Evolutionary conservation across 345 rosid genomes (phyloP).

Genomic region (Raphanus raphanistrum): DNA sequence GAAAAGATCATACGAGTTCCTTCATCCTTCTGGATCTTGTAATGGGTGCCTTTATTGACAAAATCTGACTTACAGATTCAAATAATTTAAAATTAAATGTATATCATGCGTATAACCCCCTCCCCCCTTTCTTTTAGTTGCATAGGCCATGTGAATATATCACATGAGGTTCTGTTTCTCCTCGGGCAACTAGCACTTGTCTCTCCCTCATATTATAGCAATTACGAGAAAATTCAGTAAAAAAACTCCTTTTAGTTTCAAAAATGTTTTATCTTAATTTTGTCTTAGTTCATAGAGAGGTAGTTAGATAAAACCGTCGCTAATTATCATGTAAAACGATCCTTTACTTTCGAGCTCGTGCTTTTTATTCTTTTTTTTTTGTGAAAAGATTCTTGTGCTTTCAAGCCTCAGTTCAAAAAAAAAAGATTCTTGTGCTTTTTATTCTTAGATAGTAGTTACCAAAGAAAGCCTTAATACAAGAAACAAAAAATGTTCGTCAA

Average conservation of each 20-base stretch:
- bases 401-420: too few species aligned
- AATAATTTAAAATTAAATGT: background rate
- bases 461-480: background rate
- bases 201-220: slow-evolving; percentile 8
- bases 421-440: background rate
- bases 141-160: slow-evolving; percentile 1
- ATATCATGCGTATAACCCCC: background rate
- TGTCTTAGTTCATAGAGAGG: background rate
- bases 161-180: slow-evolving; percentile 36
- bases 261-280: background rate
- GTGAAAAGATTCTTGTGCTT: too few species aligned
- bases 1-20: background rate
- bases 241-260: background rate
- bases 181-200: slow-evolving; percentile 12
- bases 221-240: background rate
- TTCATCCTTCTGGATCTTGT: background rate
- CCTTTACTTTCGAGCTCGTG: slow-evolving; percentile 8
- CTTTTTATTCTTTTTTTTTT: too few species aligned
- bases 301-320: background rate
- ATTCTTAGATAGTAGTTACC: background rate
- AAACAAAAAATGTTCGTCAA: slow-evolving; percentile 11
- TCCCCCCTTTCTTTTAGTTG: background rate
- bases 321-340: slow-evolving; percentile 10
- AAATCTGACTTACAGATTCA: background rate
- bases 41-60: background rate